phyloP scores from a whole-genome alignment of 805 yeast genomes.

The Wickerhamiella sorbophila region DNA sequence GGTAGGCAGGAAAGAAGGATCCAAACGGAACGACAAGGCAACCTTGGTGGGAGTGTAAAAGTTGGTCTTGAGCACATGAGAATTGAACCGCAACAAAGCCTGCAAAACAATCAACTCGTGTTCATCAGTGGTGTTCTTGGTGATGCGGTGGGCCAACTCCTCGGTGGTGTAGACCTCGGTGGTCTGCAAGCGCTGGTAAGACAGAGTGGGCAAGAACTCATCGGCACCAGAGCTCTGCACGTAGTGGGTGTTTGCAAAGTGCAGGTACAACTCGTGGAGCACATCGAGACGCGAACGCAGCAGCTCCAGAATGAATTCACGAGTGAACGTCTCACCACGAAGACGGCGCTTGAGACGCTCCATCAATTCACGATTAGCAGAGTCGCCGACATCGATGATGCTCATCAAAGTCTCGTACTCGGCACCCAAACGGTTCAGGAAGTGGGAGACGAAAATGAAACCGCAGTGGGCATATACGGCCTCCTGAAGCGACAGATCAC shows the following conservation, averaged over 20 bases:
- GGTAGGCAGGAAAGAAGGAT: slow-evolving; percentile 71
- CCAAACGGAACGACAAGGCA: slow-evolving; percentile 82
- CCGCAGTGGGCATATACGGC: slow-evolving; percentile 90
- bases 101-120: slow-evolving; percentile 68
- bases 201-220: slow-evolving; percentile 41
- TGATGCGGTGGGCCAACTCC: slow-evolving; percentile 24
- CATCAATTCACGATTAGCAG: slow-evolving; percentile 62
- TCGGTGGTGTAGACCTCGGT: slow-evolving; percentile 54
- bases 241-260: slow-evolving; percentile 85
- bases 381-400: slow-evolving; percentile 48
- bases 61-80: slow-evolving; percentile 80
- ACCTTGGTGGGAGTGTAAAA: slow-evolving; percentile 89
- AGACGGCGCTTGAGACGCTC: slow-evolving; percentile 72
- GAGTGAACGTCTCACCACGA: slow-evolving; percentile 86
- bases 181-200: slow-evolving; percentile 53
- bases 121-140: slow-evolving; percentile 56
- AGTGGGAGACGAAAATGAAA: slow-evolving; percentile 83
- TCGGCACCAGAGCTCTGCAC: slow-evolving; percentile 34
- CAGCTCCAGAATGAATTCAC: slow-evolving; percentile 63
- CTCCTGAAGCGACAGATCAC: slow-evolving; percentile 83
- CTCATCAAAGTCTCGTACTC: slow-evolving; percentile 61
- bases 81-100: slow-evolving; percentile 73
- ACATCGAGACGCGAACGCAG: slow-evolving; percentile 56
- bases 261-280: slow-evolving; percentile 71
- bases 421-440: slow-evolving; percentile 83